Evolutionary conservation across 192 early-diverging fungal species (phyloP), one percentile per base, ranked within the genome.

Genomic region (Piromyces sp.): DNA sequence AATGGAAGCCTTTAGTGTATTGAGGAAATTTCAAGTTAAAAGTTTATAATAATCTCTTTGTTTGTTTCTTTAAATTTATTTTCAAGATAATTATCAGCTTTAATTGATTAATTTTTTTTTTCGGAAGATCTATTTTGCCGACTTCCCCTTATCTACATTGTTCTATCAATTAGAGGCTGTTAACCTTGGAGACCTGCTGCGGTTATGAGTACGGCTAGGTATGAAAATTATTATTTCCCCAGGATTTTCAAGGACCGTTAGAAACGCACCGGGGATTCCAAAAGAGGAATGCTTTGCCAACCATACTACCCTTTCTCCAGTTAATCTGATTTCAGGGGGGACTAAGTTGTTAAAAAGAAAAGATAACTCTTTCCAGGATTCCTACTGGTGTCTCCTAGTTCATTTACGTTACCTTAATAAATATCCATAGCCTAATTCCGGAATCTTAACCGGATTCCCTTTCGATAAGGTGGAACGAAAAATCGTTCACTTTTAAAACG

Each of bases 51-150:
- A n/a, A n/a, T n/a, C n/a, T n/a, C n/a, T n/a, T n/a, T n/a, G n/a
- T n/a, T n/a, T n/a, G n/a, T n/a, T n/a, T n/a, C n/a, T n/a, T n/a
- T n/a, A n/a, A n/a, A n/a, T n/a, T n/a, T n/a, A n/a, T n/a, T n/a
- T n/a, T n/a, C n/a, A n/a, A n/a, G n/a, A n/a, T n/a, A n/a, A n/a
- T n/a, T n/a, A n/a, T n/a, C n/a, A n/a, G n/a, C n/a, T n/a, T n/a
- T n/a, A n/a, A n/a, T n/a, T n/a, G n/a, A n/a, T n/a, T n/a, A n/a
- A n/a, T n/a, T n/a, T n/a, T n/a, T n/a, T n/a, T n/a, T n/a, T n/a
- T n/a, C n/a, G n/a, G n/a, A n/a, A n/a, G 90, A 93, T 93, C 90
- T 89, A 92, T 88, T 93, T 93, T 93, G 92, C 92, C 91, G 91
- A 93, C 91, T 93, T 93, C 90, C 89, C 89, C 91, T 91, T 93